These are phyloP conservation scores for Avena sativa DNA, from an alignment of 176 grass and related monocot species.

Conservation along the genomic window DNA sequence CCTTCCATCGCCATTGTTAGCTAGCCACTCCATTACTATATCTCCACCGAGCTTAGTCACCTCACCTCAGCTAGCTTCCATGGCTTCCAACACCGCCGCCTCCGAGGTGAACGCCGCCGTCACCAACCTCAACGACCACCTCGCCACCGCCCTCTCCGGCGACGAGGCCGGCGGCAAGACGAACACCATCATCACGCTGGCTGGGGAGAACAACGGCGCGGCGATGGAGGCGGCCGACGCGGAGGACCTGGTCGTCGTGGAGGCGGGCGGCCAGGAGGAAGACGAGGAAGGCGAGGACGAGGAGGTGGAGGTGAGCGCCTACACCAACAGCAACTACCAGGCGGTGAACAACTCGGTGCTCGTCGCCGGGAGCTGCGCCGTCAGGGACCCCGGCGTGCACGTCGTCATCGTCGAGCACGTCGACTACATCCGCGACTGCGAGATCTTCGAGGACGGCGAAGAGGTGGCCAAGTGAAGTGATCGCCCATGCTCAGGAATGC, in stretches of 20 bases:
- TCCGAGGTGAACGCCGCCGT: conserved; percentile 50
- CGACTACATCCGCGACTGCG: conserved; percentile 41
- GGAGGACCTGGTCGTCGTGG: conserved; percentile 56
- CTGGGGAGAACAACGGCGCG: conserved; percentile 72
- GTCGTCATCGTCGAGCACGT: conserved; percentile 62
- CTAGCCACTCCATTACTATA: not conserved
- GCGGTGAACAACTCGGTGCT: conserved; percentile 95
- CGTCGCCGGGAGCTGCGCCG: conserved; percentile 66
- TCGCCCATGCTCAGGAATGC: too few species aligned
- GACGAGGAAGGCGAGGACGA: conserved; percentile 9
- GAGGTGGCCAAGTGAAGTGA: not conserved
- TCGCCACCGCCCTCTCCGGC: conserved; percentile 37
- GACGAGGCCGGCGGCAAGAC: not conserved
- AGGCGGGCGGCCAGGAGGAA: conserved; percentile 18
- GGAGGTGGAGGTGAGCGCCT: conserved; percentile 53
- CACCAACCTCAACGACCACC: conserved; percentile 66
- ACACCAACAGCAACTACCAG: conserved; percentile 97
- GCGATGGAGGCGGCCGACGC: conserved; percentile 48
- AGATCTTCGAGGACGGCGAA: conserved; percentile 27
- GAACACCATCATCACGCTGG: conserved; percentile 61
- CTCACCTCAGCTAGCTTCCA: not conserved
- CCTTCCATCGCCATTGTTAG: not conserved
- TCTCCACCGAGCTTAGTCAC: not conserved
- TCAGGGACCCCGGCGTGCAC: conserved; percentile 79
- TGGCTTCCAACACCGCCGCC: conserved; percentile 40